Base-by-base conservation (phyloP, 345 rosid genomes). In the Sisymbrium altissimum region DNA sequence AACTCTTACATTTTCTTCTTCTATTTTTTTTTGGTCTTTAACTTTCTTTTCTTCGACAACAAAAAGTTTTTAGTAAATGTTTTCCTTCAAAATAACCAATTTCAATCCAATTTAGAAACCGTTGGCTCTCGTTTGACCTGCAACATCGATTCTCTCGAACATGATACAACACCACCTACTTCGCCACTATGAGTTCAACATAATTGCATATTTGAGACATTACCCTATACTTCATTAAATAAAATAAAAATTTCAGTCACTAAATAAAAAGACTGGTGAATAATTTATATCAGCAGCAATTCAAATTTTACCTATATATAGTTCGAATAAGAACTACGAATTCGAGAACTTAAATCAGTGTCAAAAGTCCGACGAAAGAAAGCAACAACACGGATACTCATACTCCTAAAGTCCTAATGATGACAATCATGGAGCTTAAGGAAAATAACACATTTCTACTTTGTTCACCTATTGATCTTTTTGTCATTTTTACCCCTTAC, bases 371-470 rank as follows among this genome's bases (percentile, higher is more conserved):
- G 18, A 46, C 21, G 27, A 32, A 45, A 68, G 33, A 68, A 60
- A 68, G 79, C 69, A 60, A 69, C 70, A 69, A 69, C 44, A 62
- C 27, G 15, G 30, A 41, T 53, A 75, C 13, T 49, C 32, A 46
- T 18, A 67, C 30, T 55, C 52, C 3, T 64, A 41, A 64, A 54
- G 11, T 60, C 41, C 25, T 68, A 76, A 76, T 76, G 75, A 76
- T 76, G 70, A 36, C 65, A 69, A 76, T 76, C 75, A 76, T 63
- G 57, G 59, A 55, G 59, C 17, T 69, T 69, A 61, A 27, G 49
- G 79, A 76, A 76, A 76, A 63, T 76, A 76, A 69, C 79, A 69
- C 63, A 68, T 75, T 6, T 68, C 73, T 61, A 60, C 74, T 40
- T 75, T 75, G 57, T 52, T 62, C 40, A 67, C 11, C 38, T 60